phyloP scores from a whole-genome alignment of 2,329 filamentous ascomycete genomes.

The Verticillium longisporum region DNA sequence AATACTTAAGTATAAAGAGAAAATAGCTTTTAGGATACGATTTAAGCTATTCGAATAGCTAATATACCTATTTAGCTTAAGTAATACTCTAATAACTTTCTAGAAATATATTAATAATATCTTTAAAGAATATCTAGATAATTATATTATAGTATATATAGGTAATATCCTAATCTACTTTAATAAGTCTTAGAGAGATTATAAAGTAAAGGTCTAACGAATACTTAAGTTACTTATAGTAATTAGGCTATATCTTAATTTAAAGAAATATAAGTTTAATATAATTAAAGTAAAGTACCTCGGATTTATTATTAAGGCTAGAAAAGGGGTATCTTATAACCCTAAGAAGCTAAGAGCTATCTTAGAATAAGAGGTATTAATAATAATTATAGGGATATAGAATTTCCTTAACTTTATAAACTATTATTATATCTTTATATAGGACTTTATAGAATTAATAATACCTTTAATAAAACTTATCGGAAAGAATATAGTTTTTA shows the following conservation, averaged over 20 bases:
- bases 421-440: too few species aligned
- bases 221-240: neutral
- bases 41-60: too few species aligned
- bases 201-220: neutral
- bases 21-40: too few species aligned
- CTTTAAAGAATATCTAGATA: too few species aligned
- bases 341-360: neutral
- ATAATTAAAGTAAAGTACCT: neutral
- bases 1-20: too few species aligned
- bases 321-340: neutral
- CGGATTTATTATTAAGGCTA: neutral
- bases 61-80: too few species aligned
- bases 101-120: too few species aligned
- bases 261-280: neutral
- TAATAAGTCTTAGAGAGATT: neutral
- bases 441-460: too few species aligned
- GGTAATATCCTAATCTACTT: conserved; percentile 2
- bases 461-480: too few species aligned
- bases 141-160: too few species aligned
- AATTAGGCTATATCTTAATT: neutral
- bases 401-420: neutral
- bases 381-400: neutral
- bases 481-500: too few species aligned
- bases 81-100: too few species aligned
- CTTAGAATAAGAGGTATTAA: neutral